Conservation (phyloP, 73 alveolate genomes). For the Paramecium sexaurelia region DNA sequence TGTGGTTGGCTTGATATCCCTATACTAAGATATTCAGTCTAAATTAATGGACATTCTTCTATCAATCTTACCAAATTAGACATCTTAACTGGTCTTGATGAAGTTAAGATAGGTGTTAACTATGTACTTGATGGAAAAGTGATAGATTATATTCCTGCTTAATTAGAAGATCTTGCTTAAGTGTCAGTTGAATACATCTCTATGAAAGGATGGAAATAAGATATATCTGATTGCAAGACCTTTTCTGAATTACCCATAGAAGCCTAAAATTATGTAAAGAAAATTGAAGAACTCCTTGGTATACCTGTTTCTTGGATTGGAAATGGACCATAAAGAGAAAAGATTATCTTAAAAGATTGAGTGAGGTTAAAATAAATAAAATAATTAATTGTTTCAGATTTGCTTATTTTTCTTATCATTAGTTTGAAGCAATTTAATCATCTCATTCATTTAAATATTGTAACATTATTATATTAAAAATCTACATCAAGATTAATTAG, state of each 20-base stretch:
- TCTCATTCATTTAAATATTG: too few relatives aligned
- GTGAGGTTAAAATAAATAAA: not conserved
- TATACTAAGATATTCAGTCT: conserved; percentile 81
- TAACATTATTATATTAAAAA: too few relatives aligned
- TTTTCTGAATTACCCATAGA: conserved; percentile 86
- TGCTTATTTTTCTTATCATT: not conserved
- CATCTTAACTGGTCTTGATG: conserved; percentile 84
- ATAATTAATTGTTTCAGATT: not conserved
- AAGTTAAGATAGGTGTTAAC: conserved; percentile 77
- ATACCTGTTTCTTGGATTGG: conserved; percentile 90
- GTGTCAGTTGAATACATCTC: conserved; percentile 78
- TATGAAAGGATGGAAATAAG: conserved; percentile 87
- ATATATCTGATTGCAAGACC: conserved; percentile 75
- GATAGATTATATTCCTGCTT: conserved; percentile 81
- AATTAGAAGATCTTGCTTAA: conserved; percentile 76
- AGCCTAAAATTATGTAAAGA: conserved; percentile 83
- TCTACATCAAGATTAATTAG: too few relatives aligned
- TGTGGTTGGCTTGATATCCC: conserved; percentile 97
- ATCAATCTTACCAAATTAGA: conserved; percentile 94
- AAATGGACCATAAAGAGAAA: conserved; percentile 62
- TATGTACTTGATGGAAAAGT: conserved; percentile 74
- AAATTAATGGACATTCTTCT: conserved; percentile 82
- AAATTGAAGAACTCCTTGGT: conserved; percentile 78
- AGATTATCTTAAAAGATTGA: conserved; percentile 57
- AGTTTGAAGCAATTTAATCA: too few relatives aligned